These are phyloP conservation scores for Podospora pseudoanserina DNA, from an alignment of 495 filamentous ascomycete species.

Conservation along the genomic window DNA sequence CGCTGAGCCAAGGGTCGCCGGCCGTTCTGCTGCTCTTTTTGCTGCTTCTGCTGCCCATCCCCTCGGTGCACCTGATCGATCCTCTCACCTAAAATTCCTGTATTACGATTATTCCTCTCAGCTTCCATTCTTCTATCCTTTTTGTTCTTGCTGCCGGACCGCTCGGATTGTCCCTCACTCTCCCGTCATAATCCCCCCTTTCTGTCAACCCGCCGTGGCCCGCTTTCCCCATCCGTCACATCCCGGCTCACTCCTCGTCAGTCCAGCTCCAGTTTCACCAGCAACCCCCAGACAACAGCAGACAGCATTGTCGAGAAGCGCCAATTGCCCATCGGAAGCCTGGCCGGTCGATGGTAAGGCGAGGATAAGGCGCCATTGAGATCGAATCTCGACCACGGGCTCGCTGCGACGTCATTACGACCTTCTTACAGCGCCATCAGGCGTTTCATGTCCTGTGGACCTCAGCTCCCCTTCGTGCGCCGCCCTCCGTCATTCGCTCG, in stretches of 20 bases:
- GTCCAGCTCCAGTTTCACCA: background rate
- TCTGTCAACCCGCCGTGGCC: background rate
- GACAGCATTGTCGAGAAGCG: background rate
- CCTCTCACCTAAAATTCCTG: background rate
- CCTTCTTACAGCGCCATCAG: background rate
- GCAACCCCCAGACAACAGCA: background rate
- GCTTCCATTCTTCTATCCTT: background rate
- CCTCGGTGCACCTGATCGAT: background rate
- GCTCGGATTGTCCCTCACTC: background rate
- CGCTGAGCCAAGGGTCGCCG: conserved; percentile 9
- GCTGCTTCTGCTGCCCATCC: conserved; percentile 5
- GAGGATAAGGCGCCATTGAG: background rate
- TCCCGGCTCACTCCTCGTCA: background rate
- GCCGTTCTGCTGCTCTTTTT: conserved; percentile 4
- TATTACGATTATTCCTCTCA: background rate
- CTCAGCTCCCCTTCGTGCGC: background rate
- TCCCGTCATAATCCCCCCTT: background rate
- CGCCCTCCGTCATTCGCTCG: background rate
- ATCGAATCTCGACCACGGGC: background rate
- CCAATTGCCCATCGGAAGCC: background rate
- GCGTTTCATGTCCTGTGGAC: conserved; percentile 1
- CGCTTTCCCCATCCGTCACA: conserved; percentile 2
- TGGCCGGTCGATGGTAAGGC: background rate
- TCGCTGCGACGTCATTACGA: background rate
- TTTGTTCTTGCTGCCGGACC: background rate